Evolutionary conservation across 257 asterid species (phyloP), one percentile per base, ranked within the genome.

Genomic region (Hygrophila difformis): DNA sequence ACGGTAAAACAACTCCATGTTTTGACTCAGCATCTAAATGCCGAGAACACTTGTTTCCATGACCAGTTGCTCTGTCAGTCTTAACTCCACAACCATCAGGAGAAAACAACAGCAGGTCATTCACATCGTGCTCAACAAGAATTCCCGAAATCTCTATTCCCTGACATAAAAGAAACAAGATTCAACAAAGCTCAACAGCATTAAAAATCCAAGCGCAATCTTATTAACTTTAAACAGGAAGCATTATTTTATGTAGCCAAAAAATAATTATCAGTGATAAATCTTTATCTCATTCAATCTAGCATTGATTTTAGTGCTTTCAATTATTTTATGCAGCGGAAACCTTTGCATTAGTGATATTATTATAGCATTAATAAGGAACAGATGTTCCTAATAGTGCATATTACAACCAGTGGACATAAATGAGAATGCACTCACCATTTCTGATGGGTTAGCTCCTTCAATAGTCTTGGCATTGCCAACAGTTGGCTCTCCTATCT

Each of bases 21-120:
- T 64, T 72, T 24, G 76, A 58, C 47, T 51, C 65, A 23, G 69
- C 59, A 49, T 76, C 94, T 37, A 64, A 39, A 55, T 82, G 64
- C 47, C 59, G 66, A 36, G 62, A 38, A 50, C 53, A 59, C 56
- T 61, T 68, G 38, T 72, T 66, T 49, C 65, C 70, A 44, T 36
- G 66, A 62, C 67, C 60, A 46, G 61, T 20, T 31, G 69, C 56
- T 63, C 60, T 60, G 43, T 56, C 74, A 23, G 61, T 57, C 75
- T 75, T 86, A 12, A 38, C 47, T 47, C 71, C 70, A 47, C 53
- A 57, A 23, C 43, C 80, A 51, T 86, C 93, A 40, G 81, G 93
- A 55, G 96, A 77, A 60, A 75, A 57, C 66, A 69, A 71, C 58
- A 44, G 49, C 26, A 47, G 31, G 55, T 66, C 84, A 43, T 74